Base-by-base conservation (phyloP, 139 green algal genomes). In the Ettlia oleoabundans region DNA sequence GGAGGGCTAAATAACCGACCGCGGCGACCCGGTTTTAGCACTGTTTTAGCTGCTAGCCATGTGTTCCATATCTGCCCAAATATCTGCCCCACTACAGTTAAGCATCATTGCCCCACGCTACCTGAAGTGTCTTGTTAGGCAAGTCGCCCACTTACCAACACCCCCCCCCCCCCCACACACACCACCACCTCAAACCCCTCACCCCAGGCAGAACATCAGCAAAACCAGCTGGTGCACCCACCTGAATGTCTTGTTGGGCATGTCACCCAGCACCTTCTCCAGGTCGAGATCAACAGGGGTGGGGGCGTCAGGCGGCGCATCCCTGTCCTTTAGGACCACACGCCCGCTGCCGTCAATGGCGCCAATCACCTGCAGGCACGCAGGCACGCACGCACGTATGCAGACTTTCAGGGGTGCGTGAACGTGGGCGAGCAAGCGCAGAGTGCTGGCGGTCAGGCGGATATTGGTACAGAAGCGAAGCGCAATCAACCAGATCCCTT, bases 211-310 rank as follows among this genome's bases (percentile, higher is more conserved):
- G 21, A 30, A 28, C 33, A 63, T 37, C 1, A 61, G 10, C 35
- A 30, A 38, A 21, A 58, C 13, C 13, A 15, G 47, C 13, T 15
- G 47, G 47, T 15, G n/a, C 47, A 86, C 86, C 74, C 96, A 97
- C 76, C 87, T 84, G 91, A 96, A 99, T 22, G 93, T 98, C 95
- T 99, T 99, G 81, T 93, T 91, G 26, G 97, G 97, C 95, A 99
- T 98, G 86, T 97, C 94, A n/a, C 97, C 97, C 47, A 99, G 92
- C 21, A 96, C 96, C 87, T 97, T 95, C 62, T 99, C 95, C 71
- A 99, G 91, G 77, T 99, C 94, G 61, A 99, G 91, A 88, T 99
- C 97, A 35, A 98, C 96, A 15, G 95, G 87, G 18, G 86, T 82
- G 9, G 91, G 93, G 10, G 88, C 78, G 53, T 52, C 92, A 0